Evolutionary conservation across 2,329 filamentous ascomycete species (phyloP), one percentile per base, ranked within the genome.

Genomic region (Pseudopithomyces chartarum): DNA sequence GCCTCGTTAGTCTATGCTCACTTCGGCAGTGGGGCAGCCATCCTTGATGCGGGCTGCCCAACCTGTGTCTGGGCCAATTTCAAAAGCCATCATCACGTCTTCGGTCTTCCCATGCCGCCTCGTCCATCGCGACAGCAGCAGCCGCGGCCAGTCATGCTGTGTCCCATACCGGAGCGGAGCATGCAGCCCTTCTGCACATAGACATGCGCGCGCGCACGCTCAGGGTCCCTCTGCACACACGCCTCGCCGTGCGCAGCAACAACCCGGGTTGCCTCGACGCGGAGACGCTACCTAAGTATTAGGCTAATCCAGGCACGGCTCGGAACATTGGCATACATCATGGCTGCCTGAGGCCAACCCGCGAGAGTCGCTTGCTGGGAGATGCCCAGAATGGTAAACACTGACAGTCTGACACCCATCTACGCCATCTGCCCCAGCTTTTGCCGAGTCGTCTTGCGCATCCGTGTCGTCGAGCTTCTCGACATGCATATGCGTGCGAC

Each of bases 261-360:
- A 29, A 29, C 26, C 26, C 26, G 26, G 50, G 51, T 46, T 46
- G 51, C 40, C 29, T 32, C 29, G 26, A 29, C 26, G 26, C 26
- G 26, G n/a, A 53, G 51, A 7, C 34, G 40, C 51, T 46, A 39
- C 29, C 51, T 46, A 39, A 5, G 26, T 4, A 29, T 38, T 22
- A 39, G 32, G 45, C 32, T 50, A 40, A 39, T 43, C 45, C 52
- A 48, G 52, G 43, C 48, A 54, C 52, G 26, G 43, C 52, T 23
- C 42, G 5, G 5, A 22, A n/a, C 12, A 34, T 43, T 29, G 34
- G 22, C 34, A 47, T 44, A 53, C 51, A 46, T 53, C 51, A 53
- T 53, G 10, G 42, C 32, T 12, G 50, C 40, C 42, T 23, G 32
- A 38, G 45, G 32, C 45, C 20, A 50, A 40, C 38, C n/a, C n/a